phyloP scores from a whole-genome alignment of 83 land plant species.

The Thuja plicata region DNA sequence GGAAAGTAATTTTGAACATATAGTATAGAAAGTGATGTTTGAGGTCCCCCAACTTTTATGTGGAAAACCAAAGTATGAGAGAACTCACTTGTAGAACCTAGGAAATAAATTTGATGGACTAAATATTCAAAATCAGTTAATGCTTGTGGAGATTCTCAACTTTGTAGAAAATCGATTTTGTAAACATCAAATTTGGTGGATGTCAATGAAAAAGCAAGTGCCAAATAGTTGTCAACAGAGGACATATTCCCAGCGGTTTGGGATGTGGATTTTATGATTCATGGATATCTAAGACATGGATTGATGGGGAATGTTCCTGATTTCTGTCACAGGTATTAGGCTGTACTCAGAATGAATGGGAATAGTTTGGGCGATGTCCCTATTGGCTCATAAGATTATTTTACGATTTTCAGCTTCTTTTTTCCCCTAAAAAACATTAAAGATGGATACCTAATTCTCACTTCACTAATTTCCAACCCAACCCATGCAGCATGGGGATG shows the following conservation, averaged over 20 bases:
- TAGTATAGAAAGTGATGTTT: not conserved
- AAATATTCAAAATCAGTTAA: not conserved
- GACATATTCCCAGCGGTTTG: not conserved
- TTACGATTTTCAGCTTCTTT: not conserved
- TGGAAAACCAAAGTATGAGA: not conserved
- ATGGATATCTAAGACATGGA: not conserved
- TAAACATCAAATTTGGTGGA: not conserved
- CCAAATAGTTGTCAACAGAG: too few relatives aligned
- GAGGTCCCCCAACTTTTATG: not conserved
- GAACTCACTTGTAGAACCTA: not conserved
- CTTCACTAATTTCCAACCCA: not conserved
- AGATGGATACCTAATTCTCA: not conserved
- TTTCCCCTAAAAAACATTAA: not conserved
- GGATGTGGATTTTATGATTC: not conserved
- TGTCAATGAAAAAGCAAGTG: too few relatives aligned
- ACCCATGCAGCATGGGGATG: not conserved
- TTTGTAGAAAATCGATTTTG: not conserved
- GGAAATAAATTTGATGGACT: not conserved
- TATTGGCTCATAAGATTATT: not conserved
- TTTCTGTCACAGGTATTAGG: not conserved
- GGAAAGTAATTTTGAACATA: not conserved
- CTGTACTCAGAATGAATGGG: not conserved
- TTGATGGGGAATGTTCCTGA: not conserved
- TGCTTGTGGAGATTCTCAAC: not conserved
- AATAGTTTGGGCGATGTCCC: not conserved